A percentile compares a stretch with the other conserved stretches of the same genome.
Evolutionary conservation across 306 rosid species (phyloP).

Genomic region (Elaeagnus macrophylla): DNA sequence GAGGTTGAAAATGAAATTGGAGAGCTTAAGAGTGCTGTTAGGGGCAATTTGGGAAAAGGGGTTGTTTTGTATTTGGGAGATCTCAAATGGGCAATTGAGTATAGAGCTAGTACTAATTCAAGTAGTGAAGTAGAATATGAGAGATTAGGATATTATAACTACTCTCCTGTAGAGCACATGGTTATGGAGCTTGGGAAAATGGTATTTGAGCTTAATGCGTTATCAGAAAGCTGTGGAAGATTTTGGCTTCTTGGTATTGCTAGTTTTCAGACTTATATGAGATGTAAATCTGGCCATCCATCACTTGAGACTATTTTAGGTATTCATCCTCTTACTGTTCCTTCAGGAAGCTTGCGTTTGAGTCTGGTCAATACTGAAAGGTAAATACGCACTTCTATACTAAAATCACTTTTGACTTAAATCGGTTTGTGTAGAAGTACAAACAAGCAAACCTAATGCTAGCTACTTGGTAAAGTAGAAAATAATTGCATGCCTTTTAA

Average conservation of each 20-base stretch:
- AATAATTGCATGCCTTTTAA: slow-evolving; percentile 16
- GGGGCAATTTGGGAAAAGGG: slow-evolving; percentile 39
- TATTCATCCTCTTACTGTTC: slow-evolving; percentile 80
- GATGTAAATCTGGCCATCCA: slow-evolving; percentile 65
- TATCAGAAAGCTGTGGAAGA: slow-evolving; percentile 29
- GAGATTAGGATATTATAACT: slow-evolving; percentile 27
- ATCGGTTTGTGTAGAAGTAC: no score
- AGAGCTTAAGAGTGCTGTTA: slow-evolving; percentile 42
- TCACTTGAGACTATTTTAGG: slow-evolving; percentile 68
- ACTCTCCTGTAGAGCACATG: slow-evolving; percentile 69
- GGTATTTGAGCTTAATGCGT: slow-evolving; percentile 25
- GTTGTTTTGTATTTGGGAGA: slow-evolving; percentile 76
- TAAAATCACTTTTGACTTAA: no score
- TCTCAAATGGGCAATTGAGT: slow-evolving; percentile 63
- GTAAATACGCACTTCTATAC: slow-evolving; percentile 19
- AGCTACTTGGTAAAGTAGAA: slow-evolving; percentile 22
- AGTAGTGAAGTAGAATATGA: slow-evolving; percentile 19
- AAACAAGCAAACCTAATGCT: no score
- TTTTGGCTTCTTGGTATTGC: slow-evolving; percentile 84
- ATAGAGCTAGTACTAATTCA: slow-evolving; percentile 21
- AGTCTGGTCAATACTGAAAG: slow-evolving; percentile 71
- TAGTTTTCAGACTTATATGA: slow-evolving; percentile 74
- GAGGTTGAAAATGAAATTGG: slow-evolving; percentile 66
- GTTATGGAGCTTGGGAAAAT: slow-evolving; percentile 75
- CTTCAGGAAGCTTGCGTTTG: slow-evolving; percentile 60